These are phyloP conservation scores for Citrus maxima DNA, from an alignment of 345 rosid genomes.

Conservation along the genomic window DNA sequence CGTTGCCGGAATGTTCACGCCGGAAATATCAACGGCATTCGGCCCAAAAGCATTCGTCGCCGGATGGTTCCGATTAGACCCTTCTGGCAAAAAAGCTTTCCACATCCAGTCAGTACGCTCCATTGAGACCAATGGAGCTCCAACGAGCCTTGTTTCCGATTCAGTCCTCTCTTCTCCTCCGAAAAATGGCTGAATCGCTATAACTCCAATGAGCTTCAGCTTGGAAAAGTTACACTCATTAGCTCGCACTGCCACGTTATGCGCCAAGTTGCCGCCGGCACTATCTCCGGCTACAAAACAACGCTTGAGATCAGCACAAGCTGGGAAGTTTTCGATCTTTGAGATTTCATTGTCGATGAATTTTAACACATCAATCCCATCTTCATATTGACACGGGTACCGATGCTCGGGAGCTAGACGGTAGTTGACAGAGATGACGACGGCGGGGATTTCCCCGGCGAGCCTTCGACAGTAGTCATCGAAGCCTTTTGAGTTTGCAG, in stretches of 20 bases:
- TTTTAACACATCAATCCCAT: background rate
- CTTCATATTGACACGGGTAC: conserved; percentile 26
- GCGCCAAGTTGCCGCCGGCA: conserved; percentile 31
- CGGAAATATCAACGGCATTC: background rate
- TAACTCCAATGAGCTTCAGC: conserved; percentile 13
- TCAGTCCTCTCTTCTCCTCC: conserved; percentile 25
- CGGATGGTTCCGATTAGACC: conserved; percentile 14
- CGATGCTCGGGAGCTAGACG: conserved; percentile 25
- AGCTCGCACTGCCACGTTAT: conserved; percentile 20
- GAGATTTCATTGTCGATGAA: background rate
- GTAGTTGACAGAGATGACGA: conserved; percentile 5
- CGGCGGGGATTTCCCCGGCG: background rate
- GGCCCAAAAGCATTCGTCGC: background rate
- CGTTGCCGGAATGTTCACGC: conserved; percentile 7
- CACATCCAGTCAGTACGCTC: conserved; percentile 5
- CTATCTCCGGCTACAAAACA: conserved; percentile 29
- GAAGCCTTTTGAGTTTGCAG: background rate
- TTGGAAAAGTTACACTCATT: background rate
- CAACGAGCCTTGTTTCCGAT: conserved; percentile 9
- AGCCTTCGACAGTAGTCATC: conserved; percentile 1
- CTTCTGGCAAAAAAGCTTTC: conserved; percentile 16
- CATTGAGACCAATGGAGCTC: background rate
- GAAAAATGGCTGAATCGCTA: conserved; percentile 28
- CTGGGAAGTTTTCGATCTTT: background rate
- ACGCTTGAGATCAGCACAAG: background rate